Evolutionary conservation across 805 yeast genomes (phyloP).

Genomic region (Wickerhamomyces alni): DNA sequence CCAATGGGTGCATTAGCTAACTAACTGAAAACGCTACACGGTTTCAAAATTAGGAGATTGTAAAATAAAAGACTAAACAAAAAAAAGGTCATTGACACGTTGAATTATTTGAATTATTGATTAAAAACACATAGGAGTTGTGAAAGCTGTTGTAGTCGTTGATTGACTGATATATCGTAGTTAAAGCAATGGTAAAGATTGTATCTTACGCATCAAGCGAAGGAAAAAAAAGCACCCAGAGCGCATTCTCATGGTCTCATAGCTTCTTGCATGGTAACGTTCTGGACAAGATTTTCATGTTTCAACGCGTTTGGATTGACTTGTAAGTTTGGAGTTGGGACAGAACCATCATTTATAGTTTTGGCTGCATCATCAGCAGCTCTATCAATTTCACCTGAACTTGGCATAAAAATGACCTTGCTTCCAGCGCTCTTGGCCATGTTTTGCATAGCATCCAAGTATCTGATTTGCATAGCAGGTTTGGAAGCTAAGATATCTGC

Average conservation of each 20-base stretch:
- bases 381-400: slow-evolving; percentile 47
- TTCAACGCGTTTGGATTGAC: neutral
- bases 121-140: too few relatives aligned
- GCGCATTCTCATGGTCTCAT: neutral
- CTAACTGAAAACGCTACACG: neutral
- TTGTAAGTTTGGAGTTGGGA: neutral
- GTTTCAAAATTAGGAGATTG: neutral
- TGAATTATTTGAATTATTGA: too few relatives aligned
- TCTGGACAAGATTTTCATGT: neutral
- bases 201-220: too few relatives aligned
- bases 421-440: slow-evolving; percentile 59
- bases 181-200: too few relatives aligned
- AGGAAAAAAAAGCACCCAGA: too few relatives aligned
- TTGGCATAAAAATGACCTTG: slow-evolving; percentile 73
- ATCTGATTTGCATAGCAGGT: slow-evolving; percentile 74
- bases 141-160: too few relatives aligned
- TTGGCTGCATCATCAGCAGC: neutral
- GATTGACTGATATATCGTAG: too few relatives aligned
- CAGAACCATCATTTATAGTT: neutral
- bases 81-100: too few relatives aligned
- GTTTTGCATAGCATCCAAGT: slow-evolving; percentile 70
- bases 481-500: slow-evolving; percentile 70
- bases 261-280: neutral
- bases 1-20: slow-evolving; percentile 73
- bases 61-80: too few relatives aligned